Evolutionary conservation across 345 rosid genomes (phyloP).

Genomic region (Gossypium sturtianum): DNA sequence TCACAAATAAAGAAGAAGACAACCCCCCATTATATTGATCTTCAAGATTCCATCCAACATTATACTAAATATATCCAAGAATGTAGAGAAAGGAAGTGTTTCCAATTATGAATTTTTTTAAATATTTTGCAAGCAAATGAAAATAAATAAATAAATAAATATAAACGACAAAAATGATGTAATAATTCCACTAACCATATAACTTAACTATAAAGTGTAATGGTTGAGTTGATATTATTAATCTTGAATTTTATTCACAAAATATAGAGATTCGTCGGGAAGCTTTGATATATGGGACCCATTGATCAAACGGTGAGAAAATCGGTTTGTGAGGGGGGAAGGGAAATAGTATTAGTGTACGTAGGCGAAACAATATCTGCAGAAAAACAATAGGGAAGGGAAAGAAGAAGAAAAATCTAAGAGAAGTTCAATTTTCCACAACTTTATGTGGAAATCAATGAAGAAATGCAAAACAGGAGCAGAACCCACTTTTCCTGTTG

Average conservation of each 20-base stretch:
- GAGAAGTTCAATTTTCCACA: neutral
- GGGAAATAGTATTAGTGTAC: neutral
- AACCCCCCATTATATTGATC: neutral
- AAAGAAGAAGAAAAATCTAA: no score
- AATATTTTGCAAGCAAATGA: neutral
- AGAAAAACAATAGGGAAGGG: no score
- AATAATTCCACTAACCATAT: neutral
- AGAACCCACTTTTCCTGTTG: neutral
- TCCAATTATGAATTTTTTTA: neutral
- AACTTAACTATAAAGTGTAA: neutral
- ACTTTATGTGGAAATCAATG: neutral
- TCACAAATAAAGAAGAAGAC: neutral
- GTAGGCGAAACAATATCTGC: neutral
- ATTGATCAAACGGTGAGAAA: neutral
- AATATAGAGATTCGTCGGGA: no score
- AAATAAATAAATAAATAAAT: neutral
- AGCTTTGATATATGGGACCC: slow-evolving; percentile 3
- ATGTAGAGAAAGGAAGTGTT: neutral
- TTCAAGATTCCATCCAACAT: neutral
- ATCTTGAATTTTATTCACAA: no score
- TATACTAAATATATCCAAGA: slow-evolving; percentile 9
- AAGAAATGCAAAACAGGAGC: neutral
- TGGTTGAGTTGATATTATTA: no score
- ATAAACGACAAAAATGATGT: neutral
- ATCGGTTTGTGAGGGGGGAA: no score